Evolutionary conservation across 1,139 yeast species (phyloP), one percentile per base, ranked within the genome.

Genomic region (Hemisphaericaspora lyxosophila): DNA sequence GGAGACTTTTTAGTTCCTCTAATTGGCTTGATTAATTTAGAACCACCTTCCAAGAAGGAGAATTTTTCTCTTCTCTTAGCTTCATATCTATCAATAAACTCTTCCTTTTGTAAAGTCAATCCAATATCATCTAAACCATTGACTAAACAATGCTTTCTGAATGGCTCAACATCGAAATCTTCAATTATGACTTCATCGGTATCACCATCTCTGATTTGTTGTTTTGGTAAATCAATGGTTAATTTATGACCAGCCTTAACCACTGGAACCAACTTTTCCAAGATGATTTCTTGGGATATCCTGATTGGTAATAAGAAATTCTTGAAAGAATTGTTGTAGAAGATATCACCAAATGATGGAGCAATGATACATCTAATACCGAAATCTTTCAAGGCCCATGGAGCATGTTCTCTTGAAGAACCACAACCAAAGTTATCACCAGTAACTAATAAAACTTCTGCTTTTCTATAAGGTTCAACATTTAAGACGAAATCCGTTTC

Each of bases 351-450:
- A 55, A 90, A 92, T 1, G 97, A 88, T 43, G 97, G 97, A 4
- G 98, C 97, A 64, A 92, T 89, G 59, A 92, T 85, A 47, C 92
- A 85, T 63, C 86, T 83, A 63, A 92, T 89, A 61, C 98, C 98
- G 56, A 92, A 92, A 67, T 92, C 98, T 56, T 88, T 90, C 50
- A 92, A 76, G 3, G 98, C 98, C 98, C 98, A 92, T 42, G 98
- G 97, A 17, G 98, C 98, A 57, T 92, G 98, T 64, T 92, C 98
- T 75, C 98, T 87, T 5, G 97, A 89, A 30, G 97, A 90, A 54
- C 98, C 98, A 72, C 98, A 92, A 49, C 98, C 98, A 60, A 92
- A 92, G 71, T 92, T 92, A 61, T 87, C 95, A 61, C 98, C 98
- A 35, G 95, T 82, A 45, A 90, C 96, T 50, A 90, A 85, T 50